These are phyloP conservation scores for Cystofilobasidium bisporidii DNA, from an alignment of 768 basidiomycete genomes.

Conservation along the genomic window DNA sequence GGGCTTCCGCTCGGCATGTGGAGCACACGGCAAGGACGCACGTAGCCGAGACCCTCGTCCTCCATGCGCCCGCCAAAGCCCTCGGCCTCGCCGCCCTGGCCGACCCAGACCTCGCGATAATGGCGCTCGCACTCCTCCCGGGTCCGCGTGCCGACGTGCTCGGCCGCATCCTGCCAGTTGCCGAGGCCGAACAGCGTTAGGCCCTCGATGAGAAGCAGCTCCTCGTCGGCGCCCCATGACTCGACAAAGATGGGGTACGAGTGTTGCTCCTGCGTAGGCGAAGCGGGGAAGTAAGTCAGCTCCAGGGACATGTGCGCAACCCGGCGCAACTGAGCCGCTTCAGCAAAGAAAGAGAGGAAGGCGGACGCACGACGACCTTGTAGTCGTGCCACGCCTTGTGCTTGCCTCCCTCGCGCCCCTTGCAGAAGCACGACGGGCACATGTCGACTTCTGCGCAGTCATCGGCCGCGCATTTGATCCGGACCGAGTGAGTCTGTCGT, in stretches of 20 bases:
- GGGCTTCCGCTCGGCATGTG: constrained; percentile 35
- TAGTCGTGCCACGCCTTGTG: constrained; percentile 84
- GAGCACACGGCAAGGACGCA: background rate
- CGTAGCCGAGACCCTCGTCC: background rate
- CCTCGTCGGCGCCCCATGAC: constrained; percentile 98
- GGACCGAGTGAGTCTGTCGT: constrained; percentile 82
- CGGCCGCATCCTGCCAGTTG: constrained; percentile 93
- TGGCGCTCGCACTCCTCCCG: constrained; percentile 89
- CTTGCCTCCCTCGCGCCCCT: constrained; percentile 74
- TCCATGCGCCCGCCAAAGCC: background rate
- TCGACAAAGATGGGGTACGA: constrained; percentile 90
- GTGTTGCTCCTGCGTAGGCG: constrained; percentile 65
- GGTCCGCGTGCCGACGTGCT: constrained; percentile 80
- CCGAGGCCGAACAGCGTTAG: constrained; percentile 78
- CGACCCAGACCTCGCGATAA: constrained; percentile 61
- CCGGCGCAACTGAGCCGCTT: too few relatives aligned
- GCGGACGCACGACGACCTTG: constrained; percentile 65
- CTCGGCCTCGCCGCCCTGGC: background rate
- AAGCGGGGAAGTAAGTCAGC: background rate
- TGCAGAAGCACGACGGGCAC: constrained; percentile 84
- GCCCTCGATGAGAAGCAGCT: constrained; percentile 79
- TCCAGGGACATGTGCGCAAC: background rate
- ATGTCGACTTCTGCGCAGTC: constrained; percentile 73
- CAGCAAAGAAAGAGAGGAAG: background rate
- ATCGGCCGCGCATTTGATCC: constrained; percentile 79